phyloP scores from a whole-genome alignment of 2,329 filamentous ascomycete species.

The Aspergillus niger region DNA sequence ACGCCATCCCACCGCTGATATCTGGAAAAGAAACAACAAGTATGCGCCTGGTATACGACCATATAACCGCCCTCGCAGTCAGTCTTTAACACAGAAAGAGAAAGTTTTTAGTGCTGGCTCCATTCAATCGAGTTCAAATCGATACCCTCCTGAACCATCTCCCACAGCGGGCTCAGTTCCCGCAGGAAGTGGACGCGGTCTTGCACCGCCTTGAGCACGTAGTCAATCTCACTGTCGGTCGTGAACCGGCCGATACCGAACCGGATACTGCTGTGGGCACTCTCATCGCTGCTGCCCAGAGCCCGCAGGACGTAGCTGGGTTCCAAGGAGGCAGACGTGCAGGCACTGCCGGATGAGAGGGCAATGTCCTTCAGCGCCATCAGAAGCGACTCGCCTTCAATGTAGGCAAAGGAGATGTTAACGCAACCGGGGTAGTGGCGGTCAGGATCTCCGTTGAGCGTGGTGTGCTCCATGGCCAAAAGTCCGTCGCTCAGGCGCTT shows the following conservation, averaged over 20 bases:
- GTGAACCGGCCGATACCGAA: conserved; percentile 98
- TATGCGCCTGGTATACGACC: conserved; percentile 11
- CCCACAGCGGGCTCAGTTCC: conserved; percentile 94
- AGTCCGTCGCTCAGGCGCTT: conserved; percentile 81
- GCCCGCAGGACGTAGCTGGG: conserved; percentile 95
- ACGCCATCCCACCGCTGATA: conserved; percentile 28
- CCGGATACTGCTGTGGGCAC: conserved; percentile 93
- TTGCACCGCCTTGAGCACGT: conserved; percentile 89
- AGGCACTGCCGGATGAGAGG: conserved; percentile 92
- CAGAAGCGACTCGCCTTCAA: conserved; percentile 94
- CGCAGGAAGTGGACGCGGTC: conserved; percentile 90
- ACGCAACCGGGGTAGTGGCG: conserved; percentile 95
- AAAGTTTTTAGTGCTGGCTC: conserved; percentile 70
- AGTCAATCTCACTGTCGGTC: conserved; percentile 92
- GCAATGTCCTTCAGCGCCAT: conserved; percentile 99
- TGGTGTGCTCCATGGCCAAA: conserved; percentile 86
- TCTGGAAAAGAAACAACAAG: conserved; percentile 19
- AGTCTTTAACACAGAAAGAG: conserved; percentile 18
- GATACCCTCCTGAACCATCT: conserved; percentile 94
- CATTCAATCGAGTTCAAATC: conserved; percentile 96
- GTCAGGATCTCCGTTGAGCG: conserved; percentile 80
- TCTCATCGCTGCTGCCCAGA: conserved; percentile 94
- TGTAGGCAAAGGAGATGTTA: conserved; percentile 97
- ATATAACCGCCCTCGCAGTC: conserved; percentile 1
- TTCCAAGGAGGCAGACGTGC: conserved; percentile 93